These are phyloP conservation scores for Daldinia loculata DNA, from an alignment of 495 filamentous ascomycete genomes.

Conservation along the genomic window DNA sequence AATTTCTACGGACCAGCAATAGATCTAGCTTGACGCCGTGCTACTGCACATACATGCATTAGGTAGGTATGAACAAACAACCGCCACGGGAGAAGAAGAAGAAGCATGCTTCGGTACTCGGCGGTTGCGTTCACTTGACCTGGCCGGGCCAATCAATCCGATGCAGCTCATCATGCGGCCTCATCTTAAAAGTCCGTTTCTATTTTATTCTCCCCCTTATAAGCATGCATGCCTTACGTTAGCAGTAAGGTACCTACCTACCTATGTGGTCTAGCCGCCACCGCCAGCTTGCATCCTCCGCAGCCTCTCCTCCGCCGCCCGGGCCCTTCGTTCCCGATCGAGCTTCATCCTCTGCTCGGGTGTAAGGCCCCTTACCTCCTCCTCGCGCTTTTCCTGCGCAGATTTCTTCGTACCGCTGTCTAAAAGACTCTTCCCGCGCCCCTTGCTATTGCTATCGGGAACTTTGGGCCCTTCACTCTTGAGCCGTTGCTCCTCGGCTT, in stretches of 20 bases:
- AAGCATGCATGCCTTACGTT: too few relatives aligned
- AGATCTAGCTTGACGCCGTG: neutral
- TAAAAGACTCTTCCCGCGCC: conserved; percentile 55
- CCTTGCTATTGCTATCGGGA: conserved; percentile 43
- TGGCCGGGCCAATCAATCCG: neutral
- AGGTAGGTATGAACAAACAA: neutral
- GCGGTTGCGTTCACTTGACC: neutral
- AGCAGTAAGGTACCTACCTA: too few relatives aligned
- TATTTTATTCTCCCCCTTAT: conserved; percentile 1
- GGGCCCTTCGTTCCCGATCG: conserved; percentile 81
- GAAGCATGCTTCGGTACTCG: neutral
- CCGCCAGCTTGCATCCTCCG: conserved; percentile 63
- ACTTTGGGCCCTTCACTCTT: conserved; percentile 59
- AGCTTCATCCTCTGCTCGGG: conserved; percentile 81
- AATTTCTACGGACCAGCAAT: neutral
- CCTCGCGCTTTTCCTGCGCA: conserved; percentile 77
- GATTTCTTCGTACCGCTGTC: conserved; percentile 66
- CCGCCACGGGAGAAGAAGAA: neutral
- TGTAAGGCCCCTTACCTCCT: conserved; percentile 84
- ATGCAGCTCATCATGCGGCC: neutral
- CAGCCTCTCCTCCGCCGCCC: conserved; percentile 88
- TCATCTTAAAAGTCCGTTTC: neutral
- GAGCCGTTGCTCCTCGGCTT: conserved; percentile 69
- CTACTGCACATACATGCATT: neutral
- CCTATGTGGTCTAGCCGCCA: neutral